These are phyloP conservation scores for Capsicum baccatum DNA, from an alignment of 257 asterid species.

Conservation along the genomic window DNA sequence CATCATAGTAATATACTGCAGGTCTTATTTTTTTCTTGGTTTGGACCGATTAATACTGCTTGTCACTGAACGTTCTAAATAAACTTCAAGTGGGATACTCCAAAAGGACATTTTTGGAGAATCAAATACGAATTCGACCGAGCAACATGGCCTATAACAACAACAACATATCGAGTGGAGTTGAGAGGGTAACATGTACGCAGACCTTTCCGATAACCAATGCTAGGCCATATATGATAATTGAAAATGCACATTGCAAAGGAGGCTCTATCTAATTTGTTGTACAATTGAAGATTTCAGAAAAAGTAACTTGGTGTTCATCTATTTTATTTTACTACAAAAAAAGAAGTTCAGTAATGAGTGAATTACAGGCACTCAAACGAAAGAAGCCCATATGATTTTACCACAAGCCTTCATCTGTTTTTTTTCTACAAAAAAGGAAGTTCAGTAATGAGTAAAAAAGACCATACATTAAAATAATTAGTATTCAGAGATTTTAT, in stretches of 20 bases:
- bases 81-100: not conserved
- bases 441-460: not conserved
- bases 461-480: not conserved
- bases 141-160: not conserved
- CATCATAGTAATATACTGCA: not conserved
- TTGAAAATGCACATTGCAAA: not conserved
- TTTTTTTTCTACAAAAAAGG: not conserved
- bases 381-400: too few species aligned
- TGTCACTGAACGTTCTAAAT: not conserved
- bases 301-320: not conserved
- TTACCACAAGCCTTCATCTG: not conserved
- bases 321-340: not conserved
- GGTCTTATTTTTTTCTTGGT: not conserved
- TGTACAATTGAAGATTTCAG: not conserved
- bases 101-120: too few species aligned
- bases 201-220: not conserved
- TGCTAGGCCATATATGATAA: not conserved
- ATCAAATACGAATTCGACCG: too few species aligned
- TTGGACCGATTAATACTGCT: not conserved
- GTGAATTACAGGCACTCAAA: not conserved
- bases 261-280: not conserved
- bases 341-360: not conserved
- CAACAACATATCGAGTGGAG: not conserved
- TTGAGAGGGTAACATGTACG: not conserved
- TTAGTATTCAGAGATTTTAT: not conserved